Evolutionary conservation across 192 early-diverging fungal genomes (phyloP).

Genomic region (Dimargaris verticillata): DNA sequence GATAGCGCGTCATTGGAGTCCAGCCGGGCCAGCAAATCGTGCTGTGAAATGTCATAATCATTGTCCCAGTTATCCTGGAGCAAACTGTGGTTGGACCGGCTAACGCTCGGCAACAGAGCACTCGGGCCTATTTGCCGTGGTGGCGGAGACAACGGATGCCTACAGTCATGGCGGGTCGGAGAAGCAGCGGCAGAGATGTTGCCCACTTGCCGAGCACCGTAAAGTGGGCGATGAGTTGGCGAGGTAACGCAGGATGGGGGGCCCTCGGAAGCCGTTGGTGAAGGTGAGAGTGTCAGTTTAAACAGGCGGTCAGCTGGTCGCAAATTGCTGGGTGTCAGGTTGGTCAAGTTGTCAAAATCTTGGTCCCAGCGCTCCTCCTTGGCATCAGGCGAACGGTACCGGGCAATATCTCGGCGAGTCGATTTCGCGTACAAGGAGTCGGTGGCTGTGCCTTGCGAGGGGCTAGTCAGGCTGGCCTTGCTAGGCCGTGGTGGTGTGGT

Average conservation of each 20-base stretch:
- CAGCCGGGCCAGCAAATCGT: neutral
- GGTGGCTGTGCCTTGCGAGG: neutral
- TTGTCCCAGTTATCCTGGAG: slow-evolving; percentile 7
- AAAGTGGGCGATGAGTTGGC: neutral
- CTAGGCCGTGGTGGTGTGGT: neutral
- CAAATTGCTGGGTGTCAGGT: slow-evolving; percentile 10
- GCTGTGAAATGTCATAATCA: neutral
- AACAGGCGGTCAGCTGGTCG: neutral
- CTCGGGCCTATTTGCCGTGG: neutral
- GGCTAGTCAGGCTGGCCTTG: neutral
- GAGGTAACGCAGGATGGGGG: neutral
- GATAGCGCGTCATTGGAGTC: neutral
- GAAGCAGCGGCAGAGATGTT: neutral
- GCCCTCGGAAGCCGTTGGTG: neutral
- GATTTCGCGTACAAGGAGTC: neutral
- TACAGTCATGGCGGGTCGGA: neutral
- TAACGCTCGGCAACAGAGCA: neutral
- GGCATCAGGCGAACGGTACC: slow-evolving; percentile 4
- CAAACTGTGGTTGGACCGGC: neutral
- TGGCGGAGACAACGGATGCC: neutral
- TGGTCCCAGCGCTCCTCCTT: slow-evolving; percentile 8
- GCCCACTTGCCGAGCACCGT: neutral
- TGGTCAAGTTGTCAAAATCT: slow-evolving; percentile 12
- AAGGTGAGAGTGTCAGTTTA: neutral
- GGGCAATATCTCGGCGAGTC: neutral